phyloP scores from a whole-genome alignment of 257 asterid genomes.

The Cinchona pubescens region DNA sequence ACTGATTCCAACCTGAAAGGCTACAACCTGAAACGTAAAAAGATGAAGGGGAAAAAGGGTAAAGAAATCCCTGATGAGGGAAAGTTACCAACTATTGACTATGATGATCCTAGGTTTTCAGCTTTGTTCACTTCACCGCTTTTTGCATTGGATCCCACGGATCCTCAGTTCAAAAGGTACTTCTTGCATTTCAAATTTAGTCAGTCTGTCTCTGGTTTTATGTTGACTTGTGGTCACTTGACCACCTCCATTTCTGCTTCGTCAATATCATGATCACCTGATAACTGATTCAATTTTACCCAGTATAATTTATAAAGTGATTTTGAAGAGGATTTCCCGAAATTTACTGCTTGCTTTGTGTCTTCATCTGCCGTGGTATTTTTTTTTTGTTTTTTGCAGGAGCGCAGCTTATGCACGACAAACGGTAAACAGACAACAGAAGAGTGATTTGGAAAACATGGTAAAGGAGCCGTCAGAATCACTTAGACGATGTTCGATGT shows the following conservation, averaged over 20 bases:
- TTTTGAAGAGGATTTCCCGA: background rate
- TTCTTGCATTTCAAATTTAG: background rate
- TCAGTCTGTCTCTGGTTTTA: background rate
- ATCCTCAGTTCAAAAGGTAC: slow-evolving; percentile 94
- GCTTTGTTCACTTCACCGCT: slow-evolving; percentile 49
- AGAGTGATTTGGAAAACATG: slow-evolving; percentile 17
- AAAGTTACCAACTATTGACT: slow-evolving; percentile 56
- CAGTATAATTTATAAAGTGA: background rate
- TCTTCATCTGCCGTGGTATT: background rate
- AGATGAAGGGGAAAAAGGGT: slow-evolving; percentile 65
- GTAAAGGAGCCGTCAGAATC: slow-evolving; percentile 9
- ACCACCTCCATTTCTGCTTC: background rate
- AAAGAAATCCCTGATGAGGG: slow-evolving; percentile 49
- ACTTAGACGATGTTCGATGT: slow-evolving; percentile 1
- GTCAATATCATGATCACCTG: background rate
- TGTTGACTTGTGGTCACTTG: background rate
- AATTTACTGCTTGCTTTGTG: background rate
- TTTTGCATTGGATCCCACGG: slow-evolving; percentile 91
- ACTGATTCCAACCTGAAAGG: slow-evolving; percentile 62
- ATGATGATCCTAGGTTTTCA: slow-evolving; percentile 79
- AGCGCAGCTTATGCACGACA: slow-evolving; percentile 52
- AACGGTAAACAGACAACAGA: slow-evolving; percentile 33
- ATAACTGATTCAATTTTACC: background rate
- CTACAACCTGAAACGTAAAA: slow-evolving; percentile 67
- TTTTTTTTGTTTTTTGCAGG: slow-evolving; percentile 30